Conservation (phyloP, 2,329 filamentous ascomycete species). For the Neonectria neomacrospora region DNA sequence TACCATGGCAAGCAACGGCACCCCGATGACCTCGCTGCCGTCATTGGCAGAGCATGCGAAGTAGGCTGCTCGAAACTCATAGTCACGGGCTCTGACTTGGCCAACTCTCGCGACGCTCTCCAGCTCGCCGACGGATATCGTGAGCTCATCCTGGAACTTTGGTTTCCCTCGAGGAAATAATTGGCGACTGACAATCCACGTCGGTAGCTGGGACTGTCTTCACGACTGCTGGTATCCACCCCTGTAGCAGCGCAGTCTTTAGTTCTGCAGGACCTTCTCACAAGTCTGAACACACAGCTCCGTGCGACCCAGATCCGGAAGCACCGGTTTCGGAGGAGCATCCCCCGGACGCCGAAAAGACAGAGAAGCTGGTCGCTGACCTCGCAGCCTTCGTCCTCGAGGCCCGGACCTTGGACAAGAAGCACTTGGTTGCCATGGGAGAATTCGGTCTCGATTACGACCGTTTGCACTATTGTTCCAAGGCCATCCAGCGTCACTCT, state of each 20-base stretch:
- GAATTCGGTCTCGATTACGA: conserved; percentile 98
- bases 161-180: conserved; percentile 15
- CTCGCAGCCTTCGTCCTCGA: conserved; percentile 73
- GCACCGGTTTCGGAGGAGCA: conserved; percentile 62
- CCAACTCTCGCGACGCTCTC: conserved; percentile 79
- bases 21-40: conserved; percentile 76
- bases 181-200: conserved; percentile 14
- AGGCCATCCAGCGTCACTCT: conserved; percentile 82
- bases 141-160: conserved; percentile 55
- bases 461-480: conserved; percentile 83
- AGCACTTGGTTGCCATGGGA: conserved; percentile 79
- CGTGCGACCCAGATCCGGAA: conserved; percentile 64
- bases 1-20: conserved; percentile 85
- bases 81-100: conserved; percentile 89
- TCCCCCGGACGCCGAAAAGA: conserved; percentile 56
- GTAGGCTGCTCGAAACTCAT: conserved; percentile 91
- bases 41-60: conserved; percentile 80
- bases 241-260: conserved; percentile 86
- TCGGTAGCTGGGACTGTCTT: conserved; percentile 80
- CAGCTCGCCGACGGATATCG: conserved; percentile 78
- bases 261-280: conserved; percentile 61
- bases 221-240: conserved; percentile 92
- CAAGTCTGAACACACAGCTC: conserved; percentile 60
- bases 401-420: conserved; percentile 59
- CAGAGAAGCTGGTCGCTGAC: conserved; percentile 62